Evolutionary conservation across 148 eudicot genomes (phyloP), one percentile per base, ranked within the genome.

Genomic region (Arbutus unedo): DNA sequence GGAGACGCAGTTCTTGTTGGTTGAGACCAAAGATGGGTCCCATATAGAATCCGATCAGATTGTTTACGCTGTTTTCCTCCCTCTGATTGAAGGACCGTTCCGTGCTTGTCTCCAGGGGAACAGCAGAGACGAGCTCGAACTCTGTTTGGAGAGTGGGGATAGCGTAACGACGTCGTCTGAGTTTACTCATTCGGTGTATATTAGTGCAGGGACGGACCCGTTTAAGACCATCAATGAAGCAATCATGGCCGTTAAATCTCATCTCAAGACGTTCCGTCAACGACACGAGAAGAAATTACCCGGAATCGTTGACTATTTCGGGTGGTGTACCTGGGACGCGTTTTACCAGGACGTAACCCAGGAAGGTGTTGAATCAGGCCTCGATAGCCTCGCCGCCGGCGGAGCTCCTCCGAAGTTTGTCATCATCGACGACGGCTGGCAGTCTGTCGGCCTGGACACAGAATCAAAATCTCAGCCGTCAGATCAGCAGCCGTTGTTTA

Each of bases 301-400:
- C 0, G 92, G 91, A 10, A 91, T 93, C 55, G 83, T 93, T 41
- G 96, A 93, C 82, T 93, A 86, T 76, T 94, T 94, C 50, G 98
- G 98, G 74, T 94, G 98, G 98, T 94, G 98, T 83, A 94, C 98
- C 2, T 94, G 98, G 98, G 98, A 94, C 82, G 98, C 98, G n/a
- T 94, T 94, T 83, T 94, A 94, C 83, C 96, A 91, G 68, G 90
- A 94, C 47, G 98, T 94, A 45, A 91, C 93, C 78, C 98, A 94
- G 70, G 96, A 94, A 60, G 98, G 96, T 5, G 98, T 94, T 10
- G 98, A 93, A 72, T 89, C 92, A 5, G 98, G 98, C 13, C 87
- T 94, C 25, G 86, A 85, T 80, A 91, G 93, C 79, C 92, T 94
- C 23, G 73, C 84, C 0, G 74, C 86, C 0, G 92, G 96, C 78